phyloP scores from a whole-genome alignment of 495 filamentous ascomycete species.

The Wilcoxina mikolae region DNA sequence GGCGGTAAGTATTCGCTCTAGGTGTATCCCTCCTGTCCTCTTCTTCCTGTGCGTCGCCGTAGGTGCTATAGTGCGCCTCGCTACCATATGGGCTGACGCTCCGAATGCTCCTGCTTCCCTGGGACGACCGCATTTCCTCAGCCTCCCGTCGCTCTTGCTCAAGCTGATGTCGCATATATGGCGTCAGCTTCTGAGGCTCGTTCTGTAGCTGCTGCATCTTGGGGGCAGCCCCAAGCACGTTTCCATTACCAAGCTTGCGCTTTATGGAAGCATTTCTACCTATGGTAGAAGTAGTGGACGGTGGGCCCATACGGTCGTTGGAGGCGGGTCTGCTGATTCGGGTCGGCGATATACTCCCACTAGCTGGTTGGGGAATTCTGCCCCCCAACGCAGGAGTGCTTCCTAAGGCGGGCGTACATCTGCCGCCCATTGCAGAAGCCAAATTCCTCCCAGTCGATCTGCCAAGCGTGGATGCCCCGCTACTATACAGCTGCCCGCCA shows the following conservation, averaged over 20 bases:
- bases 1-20: not conserved
- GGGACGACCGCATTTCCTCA: not conserved
- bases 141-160: slow-evolving; percentile 1
- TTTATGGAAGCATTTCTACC: slow-evolving; percentile 1
- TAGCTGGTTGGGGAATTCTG: not conserved
- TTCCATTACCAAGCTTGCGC: not conserved
- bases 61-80: not conserved
- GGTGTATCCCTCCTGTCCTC: not conserved
- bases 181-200: not conserved
- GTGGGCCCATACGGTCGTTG: not conserved
- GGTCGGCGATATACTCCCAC: not conserved
- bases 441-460: slow-evolving; percentile 13
- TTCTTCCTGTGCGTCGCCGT: not conserved
- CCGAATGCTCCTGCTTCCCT: slow-evolving; percentile 7
- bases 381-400: not conserved
- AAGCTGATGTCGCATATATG: not conserved
- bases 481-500: slow-evolving; percentile 6
- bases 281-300: not conserved
- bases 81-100: slow-evolving; percentile 3
- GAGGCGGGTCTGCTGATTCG: too few species aligned
- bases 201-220: not conserved
- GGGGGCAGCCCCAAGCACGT: not conserved
- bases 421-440: not conserved
- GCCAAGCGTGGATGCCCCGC: slow-evolving; percentile 10
- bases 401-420: not conserved